Conservation (phyloP, 2,329 filamentous ascomycete species). For the Curvularia spicifera region DNA sequence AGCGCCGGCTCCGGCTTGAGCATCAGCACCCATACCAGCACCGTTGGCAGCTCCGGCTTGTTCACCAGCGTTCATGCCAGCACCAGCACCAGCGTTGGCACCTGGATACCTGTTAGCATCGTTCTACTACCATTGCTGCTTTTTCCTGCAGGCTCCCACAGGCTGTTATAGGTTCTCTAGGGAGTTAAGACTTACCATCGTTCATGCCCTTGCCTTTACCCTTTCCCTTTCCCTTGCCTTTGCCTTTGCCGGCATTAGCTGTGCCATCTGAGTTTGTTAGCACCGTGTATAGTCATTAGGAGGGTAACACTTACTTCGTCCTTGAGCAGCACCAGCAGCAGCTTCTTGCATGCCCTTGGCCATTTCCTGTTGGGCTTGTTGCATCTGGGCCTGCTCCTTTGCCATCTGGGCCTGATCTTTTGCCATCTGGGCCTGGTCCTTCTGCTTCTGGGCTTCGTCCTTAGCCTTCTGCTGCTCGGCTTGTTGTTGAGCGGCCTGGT, state of each 20-base stretch:
- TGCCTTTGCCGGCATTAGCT: slow-evolving; percentile 16
- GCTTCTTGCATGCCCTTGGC: slow-evolving; percentile 7
- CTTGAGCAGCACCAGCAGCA: slow-evolving; percentile 15
- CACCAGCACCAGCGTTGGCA: slow-evolving; percentile 7
- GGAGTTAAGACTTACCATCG: slow-evolving; percentile 8
- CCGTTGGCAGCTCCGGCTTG: too few relatives aligned
- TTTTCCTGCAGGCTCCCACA: background rate
- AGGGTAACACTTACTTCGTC: slow-evolving; percentile 17
- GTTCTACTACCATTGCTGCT: background rate
- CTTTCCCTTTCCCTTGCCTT: slow-evolving; percentile 17
- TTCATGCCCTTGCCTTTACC: slow-evolving; percentile 15
- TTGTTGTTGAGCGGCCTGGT: too few relatives aligned
- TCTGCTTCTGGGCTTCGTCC: too few relatives aligned
- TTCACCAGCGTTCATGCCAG: too few relatives aligned
- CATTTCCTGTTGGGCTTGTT: slow-evolving; percentile 5
- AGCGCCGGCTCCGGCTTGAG: background rate
- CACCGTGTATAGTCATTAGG: background rate
- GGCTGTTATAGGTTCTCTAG: slow-evolving; percentile 14
- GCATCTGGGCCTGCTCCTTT: slow-evolving; percentile 1
- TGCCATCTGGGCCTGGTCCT: too few relatives aligned
- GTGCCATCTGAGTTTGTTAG: slow-evolving; percentile 18
- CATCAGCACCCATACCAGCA: slow-evolving; percentile 7
- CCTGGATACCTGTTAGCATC: slow-evolving; percentile 13
- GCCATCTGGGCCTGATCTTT: too few relatives aligned
- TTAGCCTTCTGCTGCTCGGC: too few relatives aligned